A percentile compares a stretch with the other conserved stretches of the same genome.
phyloP scores from a whole-genome alignment of 345 rosid genomes.

The Lagerstroemia speciosa region DNA sequence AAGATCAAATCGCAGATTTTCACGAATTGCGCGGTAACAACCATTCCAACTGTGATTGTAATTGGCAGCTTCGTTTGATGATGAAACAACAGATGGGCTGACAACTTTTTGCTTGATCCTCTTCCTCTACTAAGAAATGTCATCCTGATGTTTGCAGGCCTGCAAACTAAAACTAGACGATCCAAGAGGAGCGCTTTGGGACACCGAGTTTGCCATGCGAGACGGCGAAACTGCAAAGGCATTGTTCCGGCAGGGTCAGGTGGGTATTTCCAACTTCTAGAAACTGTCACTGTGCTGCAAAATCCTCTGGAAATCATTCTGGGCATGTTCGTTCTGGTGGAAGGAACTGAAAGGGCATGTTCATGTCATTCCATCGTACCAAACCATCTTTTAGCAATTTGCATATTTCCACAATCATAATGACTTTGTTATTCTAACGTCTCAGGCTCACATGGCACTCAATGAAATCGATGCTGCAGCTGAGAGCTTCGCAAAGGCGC shows the following conservation, averaged over 20 bases:
- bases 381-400: neutral
- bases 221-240: conserved; percentile 90
- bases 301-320: neutral
- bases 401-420: neutral
- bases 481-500: conserved; percentile 85
- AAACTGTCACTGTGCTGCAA: neutral
- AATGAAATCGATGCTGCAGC: conserved; percentile 88
- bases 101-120: neutral
- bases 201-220: conserved; percentile 83
- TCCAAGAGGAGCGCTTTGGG: conserved; percentile 76
- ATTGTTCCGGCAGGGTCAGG: conserved; percentile 96
- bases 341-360: neutral
- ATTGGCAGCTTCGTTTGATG: neutral
- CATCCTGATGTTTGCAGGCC: conserved; percentile 39
- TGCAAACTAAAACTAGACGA: conserved; percentile 81
- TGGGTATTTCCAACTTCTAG: conserved; percentile 16
- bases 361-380: neutral
- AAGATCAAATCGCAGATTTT: conserved; percentile 83
- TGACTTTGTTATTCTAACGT: neutral
- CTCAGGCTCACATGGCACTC: conserved; percentile 87
- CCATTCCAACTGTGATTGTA: neutral
- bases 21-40: conserved; percentile 83
- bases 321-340: neutral
- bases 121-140: neutral
- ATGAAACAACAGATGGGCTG: neutral